A percentile compares a stretch with the other conserved stretches of the same genome.
These are phyloP conservation scores for Mycena sanguinolenta DNA, from an alignment of 768 basidiomycete species.

Conservation along the genomic window DNA sequence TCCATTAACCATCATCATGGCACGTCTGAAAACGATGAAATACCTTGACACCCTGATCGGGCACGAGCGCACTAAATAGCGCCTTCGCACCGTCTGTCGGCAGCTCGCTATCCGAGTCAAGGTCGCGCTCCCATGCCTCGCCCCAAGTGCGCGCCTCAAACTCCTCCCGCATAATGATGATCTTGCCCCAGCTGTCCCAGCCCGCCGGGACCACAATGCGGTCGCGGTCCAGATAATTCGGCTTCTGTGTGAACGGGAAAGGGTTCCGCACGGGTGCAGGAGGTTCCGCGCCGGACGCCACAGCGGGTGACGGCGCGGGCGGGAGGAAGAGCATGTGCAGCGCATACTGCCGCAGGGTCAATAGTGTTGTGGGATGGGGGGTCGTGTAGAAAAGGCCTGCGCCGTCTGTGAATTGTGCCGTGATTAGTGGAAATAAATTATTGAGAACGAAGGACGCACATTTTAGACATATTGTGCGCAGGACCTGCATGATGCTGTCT, in stretches of 20 bases:
- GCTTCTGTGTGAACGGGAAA: conserved; percentile 89
- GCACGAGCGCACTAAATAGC: conserved; percentile 79
- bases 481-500: conserved; percentile 95
- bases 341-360: conserved; percentile 84
- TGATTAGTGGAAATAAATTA: neutral
- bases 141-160: conserved; percentile 89
- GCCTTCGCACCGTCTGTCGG: conserved; percentile 71
- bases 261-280: conserved; percentile 79
- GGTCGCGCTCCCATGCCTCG: conserved; percentile 83
- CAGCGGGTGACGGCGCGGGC: conserved; percentile 80
- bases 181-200: conserved; percentile 99
- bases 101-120: conserved; percentile 62
- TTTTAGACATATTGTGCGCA: conserved; percentile 92
- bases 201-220: conserved; percentile 93
- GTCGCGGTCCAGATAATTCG: conserved; percentile 95
- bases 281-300: conserved; percentile 70
- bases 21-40: conserved; percentile 35
- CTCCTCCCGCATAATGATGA: conserved; percentile 88
- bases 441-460: conserved; percentile 66
- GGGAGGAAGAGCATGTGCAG: conserved; percentile 85
- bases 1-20: neutral
- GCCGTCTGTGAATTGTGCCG: conserved; percentile 73
- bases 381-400: conserved; percentile 94
- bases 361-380: conserved; percentile 79
- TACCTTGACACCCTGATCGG: conserved; percentile 82